A percentile compares a stretch with the other conserved stretches of the same genome.
Evolutionary conservation across 306 rosid species (phyloP).

Genomic region (Rosa lucieae): DNA sequence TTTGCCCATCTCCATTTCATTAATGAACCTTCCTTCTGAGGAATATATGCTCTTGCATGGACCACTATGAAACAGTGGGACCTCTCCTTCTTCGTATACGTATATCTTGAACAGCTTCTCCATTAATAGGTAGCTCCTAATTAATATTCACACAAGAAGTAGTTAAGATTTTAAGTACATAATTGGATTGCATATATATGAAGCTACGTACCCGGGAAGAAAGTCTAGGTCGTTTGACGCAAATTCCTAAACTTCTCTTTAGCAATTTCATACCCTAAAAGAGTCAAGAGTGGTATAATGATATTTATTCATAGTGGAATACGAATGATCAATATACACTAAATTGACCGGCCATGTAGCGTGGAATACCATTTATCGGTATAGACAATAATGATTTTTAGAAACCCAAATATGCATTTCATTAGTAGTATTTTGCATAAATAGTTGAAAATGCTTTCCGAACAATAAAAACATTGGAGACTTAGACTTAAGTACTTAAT

Average conservation of each 20-base stretch:
- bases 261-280: too few species aligned
- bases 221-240: not conserved
- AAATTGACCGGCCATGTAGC: too few species aligned
- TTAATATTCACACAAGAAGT: not conserved
- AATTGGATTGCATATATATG: not conserved
- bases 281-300: too few species aligned
- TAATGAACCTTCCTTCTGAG: constrained; percentile 52
- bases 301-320: too few species aligned
- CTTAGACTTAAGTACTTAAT: too few species aligned
- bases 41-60: constrained; percentile 47
- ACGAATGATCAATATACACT: too few species aligned
- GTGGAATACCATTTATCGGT: too few species aligned
- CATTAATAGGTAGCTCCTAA: constrained; percentile 65
- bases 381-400: too few species aligned
- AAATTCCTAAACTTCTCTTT: too few species aligned
- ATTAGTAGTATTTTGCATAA: not conserved
- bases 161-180: not conserved
- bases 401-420: not conserved
- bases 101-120: constrained; percentile 56
- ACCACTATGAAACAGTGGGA: constrained; percentile 52
- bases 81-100: constrained; percentile 66
- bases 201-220: too few species aligned
- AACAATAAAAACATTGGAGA: too few species aligned
- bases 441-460: not conserved
- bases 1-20: constrained; percentile 52